phyloP scores from a whole-genome alignment of 2,329 filamentous ascomycete species.

The Capronia coronata region DNA sequence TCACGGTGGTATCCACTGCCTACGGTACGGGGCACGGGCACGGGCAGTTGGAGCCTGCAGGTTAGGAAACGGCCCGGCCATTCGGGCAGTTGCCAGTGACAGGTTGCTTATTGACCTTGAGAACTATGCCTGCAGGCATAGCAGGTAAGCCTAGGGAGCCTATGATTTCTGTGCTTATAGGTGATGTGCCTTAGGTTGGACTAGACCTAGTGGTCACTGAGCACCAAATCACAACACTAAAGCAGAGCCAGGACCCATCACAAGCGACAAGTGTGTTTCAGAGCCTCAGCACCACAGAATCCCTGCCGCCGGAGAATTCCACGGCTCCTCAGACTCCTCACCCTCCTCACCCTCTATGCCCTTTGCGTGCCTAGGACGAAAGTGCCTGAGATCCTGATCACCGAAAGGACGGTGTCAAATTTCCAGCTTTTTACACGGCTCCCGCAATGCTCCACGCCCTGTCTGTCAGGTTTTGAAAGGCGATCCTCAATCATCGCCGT shows the following conservation, averaged over 20 bases:
- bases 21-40: background rate
- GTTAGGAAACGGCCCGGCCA: conserved; percentile 1
- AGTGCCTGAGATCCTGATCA: no score
- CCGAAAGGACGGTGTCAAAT: conserved; percentile 6
- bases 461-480: background rate
- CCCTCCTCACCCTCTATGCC: conserved; percentile 6
- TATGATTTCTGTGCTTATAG: no score
- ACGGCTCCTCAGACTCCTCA: background rate
- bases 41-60: background rate
- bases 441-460: background rate
- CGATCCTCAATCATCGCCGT: no score
- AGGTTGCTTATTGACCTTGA: background rate
- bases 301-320: conserved; percentile 9
- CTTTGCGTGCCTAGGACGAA: background rate
- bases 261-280: conserved; percentile 12
- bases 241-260: background rate
- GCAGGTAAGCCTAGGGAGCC: background rate
- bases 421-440: conserved; percentile 4
- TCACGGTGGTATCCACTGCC: background rate
- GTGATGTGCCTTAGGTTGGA: no score
- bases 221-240: background rate
- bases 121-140: background rate
- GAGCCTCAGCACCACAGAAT: no score
- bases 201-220: no score
- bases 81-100: conserved; percentile 2